These are phyloP conservation scores for Barbarea vulgaris DNA, from an alignment of 345 rosid genomes.

Conservation along the genomic window DNA sequence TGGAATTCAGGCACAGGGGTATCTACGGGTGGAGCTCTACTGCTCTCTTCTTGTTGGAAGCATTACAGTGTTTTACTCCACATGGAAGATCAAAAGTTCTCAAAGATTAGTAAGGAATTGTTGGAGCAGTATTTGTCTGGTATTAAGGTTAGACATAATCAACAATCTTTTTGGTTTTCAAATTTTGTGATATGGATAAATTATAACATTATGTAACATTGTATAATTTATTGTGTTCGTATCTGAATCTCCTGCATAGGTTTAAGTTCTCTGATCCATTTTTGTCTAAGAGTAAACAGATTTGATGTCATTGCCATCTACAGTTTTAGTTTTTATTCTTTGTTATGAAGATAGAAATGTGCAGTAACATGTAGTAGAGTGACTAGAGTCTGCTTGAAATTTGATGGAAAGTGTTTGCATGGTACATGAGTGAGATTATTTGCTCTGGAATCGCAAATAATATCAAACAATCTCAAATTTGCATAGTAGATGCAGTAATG, in stretches of 20 bases:
- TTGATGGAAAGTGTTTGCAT: conserved; percentile 18
- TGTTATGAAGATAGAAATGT: conserved; percentile 10
- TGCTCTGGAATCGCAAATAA: background rate
- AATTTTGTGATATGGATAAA: conserved; percentile 1
- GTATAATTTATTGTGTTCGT: background rate
- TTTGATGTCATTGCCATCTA: background rate
- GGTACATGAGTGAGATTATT: conserved; percentile 13
- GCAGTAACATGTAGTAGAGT: conserved; percentile 7
- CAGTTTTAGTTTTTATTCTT: background rate
- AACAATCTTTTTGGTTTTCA: background rate
- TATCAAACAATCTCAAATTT: background rate
- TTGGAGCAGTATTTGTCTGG: conserved; percentile 78
- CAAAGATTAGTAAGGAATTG: conserved; percentile 59
- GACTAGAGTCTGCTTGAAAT: conserved; percentile 1
- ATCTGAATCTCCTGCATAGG: conserved; percentile 6
- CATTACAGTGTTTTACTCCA: conserved; percentile 67
- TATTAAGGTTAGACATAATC: conserved; percentile 61
- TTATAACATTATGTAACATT: background rate
- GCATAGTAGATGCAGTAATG: background rate
- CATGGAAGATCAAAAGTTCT: conserved; percentile 71
- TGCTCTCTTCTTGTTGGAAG: conserved; percentile 92
- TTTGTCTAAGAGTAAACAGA: conserved; percentile 5
- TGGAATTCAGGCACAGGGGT: conserved; percentile 49
- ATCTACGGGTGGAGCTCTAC: conserved; percentile 48
- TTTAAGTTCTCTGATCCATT: conserved; percentile 2